Conservation (phyloP, 345 rosid genomes). For the Eutrema heterophyllum region DNA sequence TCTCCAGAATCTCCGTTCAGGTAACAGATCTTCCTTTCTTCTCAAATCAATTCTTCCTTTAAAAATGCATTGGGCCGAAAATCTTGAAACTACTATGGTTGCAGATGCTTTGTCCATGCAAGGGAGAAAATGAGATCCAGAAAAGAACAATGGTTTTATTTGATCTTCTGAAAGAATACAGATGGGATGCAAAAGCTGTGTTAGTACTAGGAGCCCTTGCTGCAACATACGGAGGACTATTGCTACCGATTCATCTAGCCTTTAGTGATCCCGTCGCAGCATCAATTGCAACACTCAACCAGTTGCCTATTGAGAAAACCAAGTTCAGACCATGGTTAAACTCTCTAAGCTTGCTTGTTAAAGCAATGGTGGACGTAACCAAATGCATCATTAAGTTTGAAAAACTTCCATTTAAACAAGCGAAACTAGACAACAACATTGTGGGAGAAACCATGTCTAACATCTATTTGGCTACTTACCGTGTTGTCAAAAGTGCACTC, state of each 20-base stretch:
- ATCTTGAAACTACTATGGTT: constrained; percentile 8
- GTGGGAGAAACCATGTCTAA: constrained; percentile 40
- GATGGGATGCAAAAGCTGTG: constrained; percentile 74
- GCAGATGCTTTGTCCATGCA: constrained; percentile 51
- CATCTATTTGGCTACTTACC: constrained; percentile 55
- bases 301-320: constrained; percentile 39
- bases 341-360: constrained; percentile 46
- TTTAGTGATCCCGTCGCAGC: constrained; percentile 47
- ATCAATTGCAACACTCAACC: constrained; percentile 53
- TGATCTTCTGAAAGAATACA: constrained; percentile 50
- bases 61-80: neutral
- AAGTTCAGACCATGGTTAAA: constrained; percentile 44
- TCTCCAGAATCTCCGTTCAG: constrained; percentile 42
- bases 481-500: constrained; percentile 56
- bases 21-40: constrained; percentile 27
- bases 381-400: constrained; percentile 56
- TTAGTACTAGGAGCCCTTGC: constrained; percentile 68
- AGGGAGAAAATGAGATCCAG: constrained; percentile 37
- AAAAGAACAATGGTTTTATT: constrained; percentile 49
- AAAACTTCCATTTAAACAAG: constrained; percentile 39
- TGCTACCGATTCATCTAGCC: constrained; percentile 47
- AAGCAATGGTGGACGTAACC: constrained; percentile 50
- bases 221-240: constrained; percentile 52
- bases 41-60: neutral
- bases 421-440: constrained; percentile 35